Conservation (phyloP, 805 yeast species). For the Candida peoriensis region DNA sequence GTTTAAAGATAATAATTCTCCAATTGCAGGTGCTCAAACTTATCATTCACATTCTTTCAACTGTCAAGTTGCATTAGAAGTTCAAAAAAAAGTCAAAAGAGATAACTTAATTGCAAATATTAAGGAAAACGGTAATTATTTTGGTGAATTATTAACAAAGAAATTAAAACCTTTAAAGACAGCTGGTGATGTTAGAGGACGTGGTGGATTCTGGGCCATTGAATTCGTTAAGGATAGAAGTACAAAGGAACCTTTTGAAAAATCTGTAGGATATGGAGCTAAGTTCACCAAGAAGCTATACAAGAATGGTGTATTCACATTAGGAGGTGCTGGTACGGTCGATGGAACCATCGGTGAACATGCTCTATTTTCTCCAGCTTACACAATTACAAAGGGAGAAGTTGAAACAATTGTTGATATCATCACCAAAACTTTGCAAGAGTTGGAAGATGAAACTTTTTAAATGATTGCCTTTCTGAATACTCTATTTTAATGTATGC, state of each 20-base stretch:
- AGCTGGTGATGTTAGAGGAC: constrained; percentile 51
- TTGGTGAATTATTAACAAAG: constrained; percentile 32
- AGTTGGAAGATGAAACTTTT: constrained; percentile 20
- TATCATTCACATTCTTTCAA: constrained; percentile 43
- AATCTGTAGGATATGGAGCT: constrained; percentile 24
- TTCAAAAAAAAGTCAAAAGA: constrained; percentile 35
- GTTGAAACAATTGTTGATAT: constrained; percentile 31
- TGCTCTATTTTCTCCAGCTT: constrained; percentile 42
- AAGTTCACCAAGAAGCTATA: constrained; percentile 30
- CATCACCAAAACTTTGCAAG: constrained; percentile 18
- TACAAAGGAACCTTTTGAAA: constrained; percentile 42
- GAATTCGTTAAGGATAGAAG: constrained; percentile 44
- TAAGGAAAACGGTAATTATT: constrained; percentile 36
- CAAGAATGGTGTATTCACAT: constrained; percentile 36
- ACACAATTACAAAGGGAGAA: constrained; percentile 32
- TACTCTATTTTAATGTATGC: no score
- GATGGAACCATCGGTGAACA: constrained; percentile 41
- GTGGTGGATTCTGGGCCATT: constrained; percentile 51
- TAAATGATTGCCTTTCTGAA: no score
- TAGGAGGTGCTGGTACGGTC: constrained; percentile 36
- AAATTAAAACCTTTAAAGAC: constrained; percentile 26
- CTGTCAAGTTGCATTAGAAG: constrained; percentile 42
- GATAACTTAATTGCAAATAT: constrained; percentile 36
- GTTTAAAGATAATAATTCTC: constrained; percentile 22
- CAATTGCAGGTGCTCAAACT: constrained; percentile 42